These are phyloP conservation scores for Colletotrichum sp. DNA, from an alignment of 2,329 filamentous ascomycete species.

Conservation along the genomic window DNA sequence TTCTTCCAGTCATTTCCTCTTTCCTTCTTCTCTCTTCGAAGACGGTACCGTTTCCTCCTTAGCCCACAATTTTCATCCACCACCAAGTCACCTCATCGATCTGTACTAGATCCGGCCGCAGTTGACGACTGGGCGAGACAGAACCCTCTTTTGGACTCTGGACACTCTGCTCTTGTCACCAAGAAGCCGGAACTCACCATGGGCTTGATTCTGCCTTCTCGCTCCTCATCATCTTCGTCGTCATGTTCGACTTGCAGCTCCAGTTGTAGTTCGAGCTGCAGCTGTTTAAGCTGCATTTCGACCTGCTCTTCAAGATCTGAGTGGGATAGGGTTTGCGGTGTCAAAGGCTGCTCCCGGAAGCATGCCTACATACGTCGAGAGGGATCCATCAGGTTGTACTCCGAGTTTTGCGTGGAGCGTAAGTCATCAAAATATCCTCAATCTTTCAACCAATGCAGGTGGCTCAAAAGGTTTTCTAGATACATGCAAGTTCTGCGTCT, in stretches of 20 bases:
- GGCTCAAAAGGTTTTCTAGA: not conserved
- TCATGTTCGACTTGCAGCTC: not conserved
- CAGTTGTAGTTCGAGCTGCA: not conserved
- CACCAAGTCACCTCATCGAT: not conserved
- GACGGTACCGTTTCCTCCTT: not conserved
- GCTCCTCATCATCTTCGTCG: not conserved
- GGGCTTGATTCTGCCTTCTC: not conserved
- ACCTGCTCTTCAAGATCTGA: not conserved
- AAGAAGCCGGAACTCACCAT: not conserved
- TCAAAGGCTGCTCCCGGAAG: constrained; percentile 9
- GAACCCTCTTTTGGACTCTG: not conserved
- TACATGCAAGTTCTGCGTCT: constrained; percentile 7
- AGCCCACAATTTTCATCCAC: not conserved
- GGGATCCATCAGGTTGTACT: constrained; percentile 6
- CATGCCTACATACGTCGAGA: constrained; percentile 14
- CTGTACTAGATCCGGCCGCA: not conserved
- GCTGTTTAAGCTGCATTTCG: not conserved
- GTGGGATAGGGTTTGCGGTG: not conserved
- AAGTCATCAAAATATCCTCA: not conserved
- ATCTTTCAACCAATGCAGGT: not conserved
- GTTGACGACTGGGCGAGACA: not conserved
- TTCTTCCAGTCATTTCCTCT: not conserved
- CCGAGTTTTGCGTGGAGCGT: constrained; percentile 16
- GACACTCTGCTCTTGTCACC: not conserved
- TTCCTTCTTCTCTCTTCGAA: not conserved